Conservation (phyloP, 768 basidiomycete genomes). For the Daedaleopsis sinensis region DNA sequence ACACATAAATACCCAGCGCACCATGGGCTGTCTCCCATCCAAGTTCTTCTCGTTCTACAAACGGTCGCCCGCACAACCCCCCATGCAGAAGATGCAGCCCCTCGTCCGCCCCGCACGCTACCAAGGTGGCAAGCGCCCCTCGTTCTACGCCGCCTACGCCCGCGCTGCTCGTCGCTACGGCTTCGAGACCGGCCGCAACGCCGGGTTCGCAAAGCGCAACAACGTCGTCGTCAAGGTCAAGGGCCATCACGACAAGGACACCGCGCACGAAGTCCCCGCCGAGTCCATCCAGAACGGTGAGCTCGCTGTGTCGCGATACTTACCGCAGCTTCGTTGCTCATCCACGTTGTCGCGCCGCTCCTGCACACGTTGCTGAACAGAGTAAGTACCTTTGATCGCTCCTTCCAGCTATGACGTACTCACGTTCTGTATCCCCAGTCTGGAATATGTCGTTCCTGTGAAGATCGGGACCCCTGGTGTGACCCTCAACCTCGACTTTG, state of each 20-base stretch:
- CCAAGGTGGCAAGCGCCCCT: conserved; percentile 26
- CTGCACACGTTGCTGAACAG: conserved; percentile 9
- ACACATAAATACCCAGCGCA: background rate
- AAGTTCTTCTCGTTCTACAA: conserved; percentile 7
- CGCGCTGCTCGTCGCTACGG: conserved; percentile 33
- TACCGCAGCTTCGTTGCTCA: background rate
- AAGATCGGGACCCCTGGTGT: conserved; percentile 43
- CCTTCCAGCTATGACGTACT: background rate
- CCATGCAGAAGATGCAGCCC: conserved; percentile 24
- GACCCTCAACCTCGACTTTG: conserved; percentile 38
- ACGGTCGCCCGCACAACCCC: background rate
- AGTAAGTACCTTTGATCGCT: conserved; percentile 17
- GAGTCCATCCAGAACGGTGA: conserved; percentile 34
- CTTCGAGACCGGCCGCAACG: conserved; percentile 30
- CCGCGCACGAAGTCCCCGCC: conserved; percentile 33
- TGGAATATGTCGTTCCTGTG: conserved; percentile 43
- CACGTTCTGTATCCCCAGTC: conserved; percentile 22
- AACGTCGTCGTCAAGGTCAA: conserved; percentile 34
- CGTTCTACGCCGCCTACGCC: conserved; percentile 33
- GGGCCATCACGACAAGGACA: conserved; percentile 25
- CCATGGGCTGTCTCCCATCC: conserved; percentile 19
- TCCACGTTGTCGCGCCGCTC: background rate
- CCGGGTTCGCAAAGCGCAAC: conserved; percentile 32
- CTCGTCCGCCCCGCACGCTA: conserved; percentile 28
- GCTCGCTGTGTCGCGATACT: background rate